Base-by-base conservation (phyloP, 208 protist species). In the Blastocrithidia nonstop region DNA sequence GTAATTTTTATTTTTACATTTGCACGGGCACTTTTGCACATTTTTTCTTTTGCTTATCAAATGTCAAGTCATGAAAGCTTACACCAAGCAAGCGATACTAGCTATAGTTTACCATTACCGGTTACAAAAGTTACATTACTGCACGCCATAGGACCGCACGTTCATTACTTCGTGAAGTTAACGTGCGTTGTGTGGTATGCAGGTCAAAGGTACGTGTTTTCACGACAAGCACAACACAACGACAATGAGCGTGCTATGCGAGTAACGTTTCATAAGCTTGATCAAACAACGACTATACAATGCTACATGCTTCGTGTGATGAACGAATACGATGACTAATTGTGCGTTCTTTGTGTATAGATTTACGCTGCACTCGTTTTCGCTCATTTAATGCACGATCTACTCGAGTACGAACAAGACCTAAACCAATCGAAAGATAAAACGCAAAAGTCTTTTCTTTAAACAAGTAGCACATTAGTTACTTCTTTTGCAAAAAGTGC, bases 381-480 rank as follows among this genome's bases (percentile, higher is more conserved):
- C 50, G 29, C 42, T 60, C 41, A 0, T 35, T 51, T 15, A 59
- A 56, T 7, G 49, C 25, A 20, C 61, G 61, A 23, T 77, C 62
- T 1, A 65, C 68, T 29, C 68, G 58, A 4, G 68, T 68, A 21
- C 49, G 60, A 45, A 72, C 50, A 2, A 80, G 31, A 1, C 78
- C 78, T 15, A 88, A 52, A 8, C 66, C 71, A 2, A 59, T 47
- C 4, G 61, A 67, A 8, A 88, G 61, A 29, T 69, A 78, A 26
- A 78, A 71, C 6, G 45, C 13, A 33, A 71, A 75, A 16, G 71
- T 73, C 41, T 78, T 80, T 4, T 61, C 51, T 0, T 28, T 21
- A 50, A 88, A 80, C 4, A 82, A 41, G 45, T 61, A 81, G 48
- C 61, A 66, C 19, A 86, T 28, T 16, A 64, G 55, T 25, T 44